Evolutionary conservation across 2,329 filamentous ascomycete species (phyloP), one percentile per base, ranked within the genome.

Genomic region (Rhexocercosporidium sp.): DNA sequence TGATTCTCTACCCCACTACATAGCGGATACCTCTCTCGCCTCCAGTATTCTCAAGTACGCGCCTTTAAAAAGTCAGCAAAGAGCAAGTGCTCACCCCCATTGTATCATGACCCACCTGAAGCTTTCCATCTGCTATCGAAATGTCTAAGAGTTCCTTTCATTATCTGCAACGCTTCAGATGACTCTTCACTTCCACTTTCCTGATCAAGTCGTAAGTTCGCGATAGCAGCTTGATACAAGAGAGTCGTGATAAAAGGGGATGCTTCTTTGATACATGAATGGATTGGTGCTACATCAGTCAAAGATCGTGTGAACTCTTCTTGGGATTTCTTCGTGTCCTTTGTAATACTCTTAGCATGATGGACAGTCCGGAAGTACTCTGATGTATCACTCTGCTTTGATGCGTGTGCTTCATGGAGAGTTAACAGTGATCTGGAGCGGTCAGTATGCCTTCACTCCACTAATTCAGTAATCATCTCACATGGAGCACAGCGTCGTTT

Each of bases 81-180:
- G 6, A 69, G 29, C 53, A 44, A 53, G 14, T 51, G 14, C 25
- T 51, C 44, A 25, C 18, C 44, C 22, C 3, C 18, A 34, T 34
- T 14, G 14, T 3, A 16, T 12, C 14, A n/a, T 31, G 2, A 67
- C 69, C 57, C 18, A 69, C 65, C 62, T 29, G 67, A 62, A 60
- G 67, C 47, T 31, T 41, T 66, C 70, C 70, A 72, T 39, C 69
- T 68, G 20, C n/a, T 34, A 29, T 67, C 66, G 51, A 70, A 66
- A 3, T 54, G 18, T 29, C n/a, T 59, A 29, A 70, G 44, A 25
- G 57, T 53, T 1, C 6, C 22, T 56, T 69, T 70, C 20, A 66
- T 53, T 1, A 66, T 18, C 6, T 57, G 31, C 22, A 69, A 57
- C 25, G 27, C 39, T 14, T 70, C 41, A 3, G 51, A 37, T 20